A percentile compares a stretch with the other conserved stretches of the same genome.
Conservation (phyloP, 108 stramenopile genomes). For the Fistulifera pelliculosa region DNA sequence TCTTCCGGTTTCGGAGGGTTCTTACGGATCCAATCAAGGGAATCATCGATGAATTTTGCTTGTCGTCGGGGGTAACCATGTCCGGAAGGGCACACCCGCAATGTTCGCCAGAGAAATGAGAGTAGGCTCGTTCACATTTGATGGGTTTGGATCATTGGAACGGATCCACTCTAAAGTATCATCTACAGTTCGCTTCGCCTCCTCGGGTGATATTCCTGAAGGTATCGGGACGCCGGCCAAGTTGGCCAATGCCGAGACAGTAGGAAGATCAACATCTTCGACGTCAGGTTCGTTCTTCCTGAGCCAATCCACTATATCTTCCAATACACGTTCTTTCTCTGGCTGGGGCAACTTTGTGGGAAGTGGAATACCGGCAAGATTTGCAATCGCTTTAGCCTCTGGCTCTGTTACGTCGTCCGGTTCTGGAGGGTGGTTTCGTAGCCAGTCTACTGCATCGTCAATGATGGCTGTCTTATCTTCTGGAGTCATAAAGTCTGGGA, state of each 20-base stretch:
- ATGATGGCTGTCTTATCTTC: conserved; percentile 7
- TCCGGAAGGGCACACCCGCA: conserved; percentile 3
- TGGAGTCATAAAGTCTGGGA: neutral
- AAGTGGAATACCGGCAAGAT: neutral
- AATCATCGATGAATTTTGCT: conserved; percentile 6
- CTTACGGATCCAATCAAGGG: conserved; percentile 22
- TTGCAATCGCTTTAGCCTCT: neutral
- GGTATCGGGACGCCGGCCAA: neutral
- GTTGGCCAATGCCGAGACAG: conserved; percentile 5
- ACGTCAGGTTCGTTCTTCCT: neutral
- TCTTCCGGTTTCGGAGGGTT: conserved; percentile 4
- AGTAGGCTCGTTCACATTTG: conserved; percentile 7
- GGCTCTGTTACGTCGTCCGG: conserved; percentile 9
- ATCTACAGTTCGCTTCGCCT: neutral
- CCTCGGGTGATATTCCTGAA: conserved; percentile 5
- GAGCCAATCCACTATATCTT: conserved; percentile 5
- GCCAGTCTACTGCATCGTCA: conserved; percentile 26
- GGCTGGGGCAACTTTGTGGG: neutral
- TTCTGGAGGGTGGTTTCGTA: conserved; percentile 12
- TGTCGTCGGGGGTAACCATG: neutral
- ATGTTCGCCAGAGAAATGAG: neutral
- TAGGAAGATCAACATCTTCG: neutral
- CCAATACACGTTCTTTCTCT: conserved; percentile 2
- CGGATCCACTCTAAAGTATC: conserved; percentile 1
- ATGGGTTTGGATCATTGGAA: conserved; percentile 3